Percentiles rank a stretch among this genome's conserved stretches.
These are phyloP conservation scores for Paspalum vaginatum DNA, from an alignment of 176 grass and related monocot species.

Conservation along the genomic window DNA sequence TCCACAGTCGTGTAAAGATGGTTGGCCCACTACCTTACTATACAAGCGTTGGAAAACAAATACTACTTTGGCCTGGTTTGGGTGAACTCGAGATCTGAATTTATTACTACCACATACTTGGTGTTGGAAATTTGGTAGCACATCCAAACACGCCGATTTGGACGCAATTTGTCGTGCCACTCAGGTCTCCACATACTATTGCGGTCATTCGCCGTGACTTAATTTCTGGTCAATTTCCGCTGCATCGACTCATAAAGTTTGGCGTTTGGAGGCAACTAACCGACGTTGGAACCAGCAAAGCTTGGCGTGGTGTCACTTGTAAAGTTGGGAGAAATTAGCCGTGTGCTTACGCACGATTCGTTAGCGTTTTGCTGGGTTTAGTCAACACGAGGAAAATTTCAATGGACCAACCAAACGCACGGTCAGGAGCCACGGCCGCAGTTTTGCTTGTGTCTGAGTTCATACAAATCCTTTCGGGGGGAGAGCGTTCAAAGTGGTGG, in stretches of 20 bases:
- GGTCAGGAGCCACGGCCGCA: not conserved
- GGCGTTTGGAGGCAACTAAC: not conserved
- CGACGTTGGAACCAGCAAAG: not conserved
- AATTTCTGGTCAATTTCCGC: not conserved
- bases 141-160: no score
- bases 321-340: not conserved
- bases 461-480: not conserved
- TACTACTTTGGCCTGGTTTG: no score
- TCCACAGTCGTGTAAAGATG: no score
- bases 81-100: no score
- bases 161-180: not conserved
- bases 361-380: not conserved
- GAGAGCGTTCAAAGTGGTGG: not conserved
- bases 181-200: not conserved
- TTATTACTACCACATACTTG: no score
- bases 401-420: constrained; percentile 1
- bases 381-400: not conserved
- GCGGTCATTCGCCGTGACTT: not conserved
- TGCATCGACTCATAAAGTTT: not conserved
- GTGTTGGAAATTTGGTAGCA: no score
- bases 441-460: not conserved
- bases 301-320: not conserved
- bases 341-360: not conserved
- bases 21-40: no score
- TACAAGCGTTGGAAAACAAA: no score